Evolutionary conservation across 768 basidiomycete species (phyloP), one percentile per base, ranked within the genome.

Genomic region (Pleurotus citrinopileatus): DNA sequence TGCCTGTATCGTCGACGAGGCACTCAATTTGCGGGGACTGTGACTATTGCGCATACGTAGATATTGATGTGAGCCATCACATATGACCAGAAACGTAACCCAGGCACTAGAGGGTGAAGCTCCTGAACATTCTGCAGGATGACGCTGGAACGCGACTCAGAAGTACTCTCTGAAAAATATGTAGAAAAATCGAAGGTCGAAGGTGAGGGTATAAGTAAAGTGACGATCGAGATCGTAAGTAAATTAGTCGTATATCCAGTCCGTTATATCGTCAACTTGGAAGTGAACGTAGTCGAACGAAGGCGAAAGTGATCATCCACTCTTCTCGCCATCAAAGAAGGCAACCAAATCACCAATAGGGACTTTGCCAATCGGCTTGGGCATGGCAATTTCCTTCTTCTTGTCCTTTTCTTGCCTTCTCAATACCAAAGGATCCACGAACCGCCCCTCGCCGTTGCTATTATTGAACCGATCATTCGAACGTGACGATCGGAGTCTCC

Each of bases 291-390:
- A 34, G 32, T 10, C n/a, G 32, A 34, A 40, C 38, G 17, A 7
- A 40, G 13, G 19, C 12, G 38, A 9, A 40, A 13, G 38, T 19
- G 17, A 2, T 40, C 38, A 51, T 36, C 34, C 28, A 37, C 48
- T 51, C 67, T 73, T 75, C 37, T 80, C 77, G 26, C 69, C 67
- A 62, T 92, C 88, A 61, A 94, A 94, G 68, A 88, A 93, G n/a
- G 89, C 89, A 12, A 91, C 88, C 38, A 94, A 68, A 62, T 92
- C 80, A 8, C 84, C 87, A 37, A 93, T 78, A 0, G 87, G 82
- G 12, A 89, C 79, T 71, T 91, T 91, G 51, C 75, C 82, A 64
- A 64, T 59, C 53, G 80, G 68, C 52, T 71, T 72, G 15, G 80
- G 72, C 59, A 74, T 74, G 3, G 73, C 79, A 34, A 74, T 70